phyloP scores from a whole-genome alignment of 768 basidiomycete genomes.

The Candolleomyces aberdarensis region DNA sequence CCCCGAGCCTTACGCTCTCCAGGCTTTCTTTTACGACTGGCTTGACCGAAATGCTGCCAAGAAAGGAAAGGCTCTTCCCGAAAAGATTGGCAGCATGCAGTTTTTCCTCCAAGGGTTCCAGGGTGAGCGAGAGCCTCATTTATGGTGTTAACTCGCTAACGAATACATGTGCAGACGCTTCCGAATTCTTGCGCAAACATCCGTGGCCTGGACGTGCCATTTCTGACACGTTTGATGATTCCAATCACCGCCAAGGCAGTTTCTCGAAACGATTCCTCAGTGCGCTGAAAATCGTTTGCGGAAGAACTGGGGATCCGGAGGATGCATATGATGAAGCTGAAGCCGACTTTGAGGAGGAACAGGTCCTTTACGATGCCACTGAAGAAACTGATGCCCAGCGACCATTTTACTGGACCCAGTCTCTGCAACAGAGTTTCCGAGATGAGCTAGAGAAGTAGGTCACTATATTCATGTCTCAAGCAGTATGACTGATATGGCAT shows the following conservation, averaged over 20 bases:
- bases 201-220: slow-evolving; percentile 88
- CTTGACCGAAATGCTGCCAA: slow-evolving; percentile 77
- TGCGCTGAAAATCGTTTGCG: slow-evolving; percentile 79
- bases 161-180: slow-evolving; percentile 55
- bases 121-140: slow-evolving; percentile 36
- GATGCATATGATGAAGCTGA: slow-evolving; percentile 68
- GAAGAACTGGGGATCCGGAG: slow-evolving; percentile 74
- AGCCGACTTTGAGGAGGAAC: slow-evolving; percentile 73
- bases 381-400: slow-evolving; percentile 52
- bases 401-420: slow-evolving; percentile 81
- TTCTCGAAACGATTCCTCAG: slow-evolving; percentile 64
- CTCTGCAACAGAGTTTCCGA: slow-evolving; percentile 77
- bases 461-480: background rate
- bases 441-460: slow-evolving; percentile 86
- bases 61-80: slow-evolving; percentile 80
- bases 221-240: slow-evolving; percentile 83
- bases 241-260: slow-evolving; percentile 69
- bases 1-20: slow-evolving; percentile 1
- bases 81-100: slow-evolving; percentile 91
- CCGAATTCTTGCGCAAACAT: slow-evolving; percentile 80
- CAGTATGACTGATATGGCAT: background rate
- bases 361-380: slow-evolving; percentile 62
- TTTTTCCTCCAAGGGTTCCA: slow-evolving; percentile 82
- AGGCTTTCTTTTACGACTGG: slow-evolving; percentile 96
- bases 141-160: background rate